These are phyloP conservation scores for Setaria italica DNA, from an alignment of 202 grass and related monocot genomes.

Conservation along the genomic window DNA sequence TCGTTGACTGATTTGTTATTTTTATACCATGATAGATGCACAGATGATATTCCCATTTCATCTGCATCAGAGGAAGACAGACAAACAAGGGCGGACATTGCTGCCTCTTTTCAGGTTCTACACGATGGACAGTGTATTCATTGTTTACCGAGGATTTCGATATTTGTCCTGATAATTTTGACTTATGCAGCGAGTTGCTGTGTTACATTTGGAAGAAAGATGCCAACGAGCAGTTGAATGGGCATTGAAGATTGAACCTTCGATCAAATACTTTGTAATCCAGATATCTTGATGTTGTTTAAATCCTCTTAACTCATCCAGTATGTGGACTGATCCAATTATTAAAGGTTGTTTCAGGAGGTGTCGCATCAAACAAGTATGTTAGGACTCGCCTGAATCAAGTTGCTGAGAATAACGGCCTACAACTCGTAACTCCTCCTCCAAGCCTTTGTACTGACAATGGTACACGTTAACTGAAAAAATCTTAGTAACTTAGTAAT, in stretches of 20 bases:
- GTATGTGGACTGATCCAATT: constrained; percentile 38
- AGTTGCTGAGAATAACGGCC: constrained; percentile 65
- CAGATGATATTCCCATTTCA: constrained; percentile 65
- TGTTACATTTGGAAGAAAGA: constrained; percentile 98
- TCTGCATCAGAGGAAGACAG: constrained; percentile 69
- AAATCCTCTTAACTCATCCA: constrained; percentile 23
- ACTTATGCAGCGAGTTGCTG: constrained; percentile 75
- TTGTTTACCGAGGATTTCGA: constrained; percentile 6
- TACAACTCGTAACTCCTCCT: constrained; percentile 81
- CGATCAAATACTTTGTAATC: constrained; percentile 89
- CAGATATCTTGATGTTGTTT: constrained; percentile 41
- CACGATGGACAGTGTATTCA: constrained; percentile 2
- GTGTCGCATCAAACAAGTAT: constrained; percentile 94
- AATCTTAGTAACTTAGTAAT: not conserved
- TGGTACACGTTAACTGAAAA: constrained; percentile 57
- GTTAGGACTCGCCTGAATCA: constrained; percentile 74
- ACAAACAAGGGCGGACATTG: constrained; percentile 78
- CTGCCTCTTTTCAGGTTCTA: constrained; percentile 94
- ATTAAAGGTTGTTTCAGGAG: constrained; percentile 93
- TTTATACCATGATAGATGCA: constrained; percentile 54
- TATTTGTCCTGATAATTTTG: constrained; percentile 37
- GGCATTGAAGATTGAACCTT: constrained; percentile 93
- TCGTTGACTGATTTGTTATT: constrained; percentile 28
- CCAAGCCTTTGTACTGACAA: constrained; percentile 96
- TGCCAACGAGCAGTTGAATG: constrained; percentile 97